Evolutionary conservation across 2,329 filamentous ascomycete genomes (phyloP), one percentile per base, ranked within the genome.

Genomic region (Didymella exigua): DNA sequence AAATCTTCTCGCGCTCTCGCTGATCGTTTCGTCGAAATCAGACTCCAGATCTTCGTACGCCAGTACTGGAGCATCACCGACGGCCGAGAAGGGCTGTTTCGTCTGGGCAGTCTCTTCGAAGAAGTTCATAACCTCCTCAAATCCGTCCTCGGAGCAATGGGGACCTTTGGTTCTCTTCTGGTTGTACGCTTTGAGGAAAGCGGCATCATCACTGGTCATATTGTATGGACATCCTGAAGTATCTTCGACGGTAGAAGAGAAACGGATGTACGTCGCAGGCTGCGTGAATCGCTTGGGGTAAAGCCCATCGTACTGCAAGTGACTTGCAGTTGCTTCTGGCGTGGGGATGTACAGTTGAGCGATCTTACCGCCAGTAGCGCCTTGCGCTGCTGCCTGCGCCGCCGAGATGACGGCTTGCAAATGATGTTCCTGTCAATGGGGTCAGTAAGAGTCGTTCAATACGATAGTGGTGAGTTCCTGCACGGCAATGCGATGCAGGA

Each of bases 171-270:
- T 81, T 67, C 84, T 86, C 77, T 89, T 93, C 65, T 86, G 81
- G 78, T 98, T 99, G 79, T 95, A 89, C 63, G 85, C 82, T 71
- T 88, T 90, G 66, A 99, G 84, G 72, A 91, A 96, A 51, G 83
- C 85, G 74, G 92, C 89, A 78, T 99, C 95, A 70, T 96, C 91
- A 62, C 89, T 87, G 24, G 88, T 93, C 89, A 98, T 93, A 78
- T 96, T 92, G 86, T 99, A 99, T 67, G 88, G 86, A 73, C 89
- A 90, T 68, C 90, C 90, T 70, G 91, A 89, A 68, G 89, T 96
- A 77, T 99, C 95, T 78, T 99, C 95, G 58, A 99, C 93, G 2
- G 95, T 99, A 64, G 96, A 93, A 61, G 95, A 98, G 79, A 96
- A 98, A 62, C 93, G 91, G 74, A 99, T 96, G 77, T 98, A 98